Conservation (phyloP, 2,329 filamentous ascomycete species). For the Tolypocladium ophioglossoides region DNA sequence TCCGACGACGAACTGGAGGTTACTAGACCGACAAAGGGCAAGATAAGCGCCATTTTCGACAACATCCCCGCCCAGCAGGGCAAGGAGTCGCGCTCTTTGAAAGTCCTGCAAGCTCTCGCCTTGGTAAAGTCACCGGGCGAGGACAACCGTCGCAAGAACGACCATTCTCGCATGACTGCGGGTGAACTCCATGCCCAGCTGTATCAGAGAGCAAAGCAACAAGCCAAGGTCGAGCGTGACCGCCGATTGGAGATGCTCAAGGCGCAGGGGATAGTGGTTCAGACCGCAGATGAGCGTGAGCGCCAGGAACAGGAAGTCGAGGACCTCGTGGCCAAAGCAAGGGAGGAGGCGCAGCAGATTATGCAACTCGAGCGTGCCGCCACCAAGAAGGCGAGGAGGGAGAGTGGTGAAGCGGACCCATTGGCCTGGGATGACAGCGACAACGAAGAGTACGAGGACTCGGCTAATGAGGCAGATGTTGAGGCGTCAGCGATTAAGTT, state of each 20-base stretch:
- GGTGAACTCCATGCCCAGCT: constrained; percentile 60
- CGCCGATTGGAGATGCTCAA: constrained; percentile 67
- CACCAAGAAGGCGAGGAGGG: constrained; percentile 52
- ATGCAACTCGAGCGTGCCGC: constrained; percentile 66
- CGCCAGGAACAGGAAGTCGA: constrained; percentile 75
- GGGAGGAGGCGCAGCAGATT: constrained; percentile 65
- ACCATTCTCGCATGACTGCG: constrained; percentile 50
- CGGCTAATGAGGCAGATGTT: constrained; percentile 24
- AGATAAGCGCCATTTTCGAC: constrained; percentile 56
- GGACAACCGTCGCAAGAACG: constrained; percentile 30
- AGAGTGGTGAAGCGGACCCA: constrained; percentile 35
- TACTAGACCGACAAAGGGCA: constrained; percentile 35
- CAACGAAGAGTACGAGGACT: constrained; percentile 38
- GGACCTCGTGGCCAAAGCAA: constrained; percentile 75
- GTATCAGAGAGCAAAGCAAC: constrained; percentile 62
- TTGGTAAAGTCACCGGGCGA: constrained; percentile 56
- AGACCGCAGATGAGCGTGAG: constrained; percentile 79
- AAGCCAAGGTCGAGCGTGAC: constrained; percentile 68
- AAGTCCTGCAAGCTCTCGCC: constrained; percentile 63
- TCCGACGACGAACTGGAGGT: constrained; percentile 58
- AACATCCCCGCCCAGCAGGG: constrained; percentile 51
- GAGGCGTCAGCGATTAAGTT: constrained; percentile 29
- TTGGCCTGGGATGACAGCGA: constrained; percentile 47
- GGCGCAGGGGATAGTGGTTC: constrained; percentile 69
- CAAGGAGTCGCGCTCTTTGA: constrained; percentile 53